Evolutionary conservation across 192 early-diverging fungal genomes (phyloP).

Genomic region (Pilaira anomala): DNA sequence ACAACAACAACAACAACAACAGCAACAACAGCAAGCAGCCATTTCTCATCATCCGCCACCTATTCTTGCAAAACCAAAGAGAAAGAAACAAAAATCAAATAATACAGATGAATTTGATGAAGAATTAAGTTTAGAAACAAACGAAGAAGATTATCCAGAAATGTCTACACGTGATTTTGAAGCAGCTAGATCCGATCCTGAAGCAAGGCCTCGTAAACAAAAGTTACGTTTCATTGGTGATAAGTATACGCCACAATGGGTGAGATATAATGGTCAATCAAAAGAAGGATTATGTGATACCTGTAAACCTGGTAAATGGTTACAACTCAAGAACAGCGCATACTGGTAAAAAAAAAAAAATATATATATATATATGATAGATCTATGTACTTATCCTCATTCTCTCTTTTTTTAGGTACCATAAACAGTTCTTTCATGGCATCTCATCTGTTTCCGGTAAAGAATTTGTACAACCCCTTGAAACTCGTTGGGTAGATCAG

Average conservation of each 20-base stretch:
- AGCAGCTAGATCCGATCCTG: constrained; percentile 43
- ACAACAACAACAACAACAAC: neutral
- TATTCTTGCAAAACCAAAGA: constrained; percentile 17
- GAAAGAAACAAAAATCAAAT: constrained; percentile 13
- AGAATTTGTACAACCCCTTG: constrained; percentile 67
- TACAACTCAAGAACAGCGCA: constrained; percentile 86
- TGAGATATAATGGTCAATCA: constrained; percentile 67
- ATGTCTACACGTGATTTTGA: constrained; percentile 41
- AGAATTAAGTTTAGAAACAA: constrained; percentile 6
- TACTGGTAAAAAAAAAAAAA: constrained; percentile 57
- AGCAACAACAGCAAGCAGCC: no score
- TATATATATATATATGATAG: neutral
- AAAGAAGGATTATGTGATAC: constrained; percentile 86
- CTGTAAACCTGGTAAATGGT: constrained; percentile 79
- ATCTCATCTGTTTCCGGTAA: constrained; percentile 83
- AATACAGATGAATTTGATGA: constrained; percentile 16
- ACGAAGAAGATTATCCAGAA: constrained; percentile 32
- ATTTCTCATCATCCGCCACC: neutral
- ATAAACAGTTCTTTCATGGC: constrained; percentile 85
- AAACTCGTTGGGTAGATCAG: constrained; percentile 64
- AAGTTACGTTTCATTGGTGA: constrained; percentile 69
- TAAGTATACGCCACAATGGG: constrained; percentile 81
- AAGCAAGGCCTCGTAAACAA: constrained; percentile 64
- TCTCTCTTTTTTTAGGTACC: constrained; percentile 69
- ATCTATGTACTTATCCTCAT: neutral